phyloP scores from a whole-genome alignment of 306 rosid genomes.

The Prinsepia uniflora region DNA sequence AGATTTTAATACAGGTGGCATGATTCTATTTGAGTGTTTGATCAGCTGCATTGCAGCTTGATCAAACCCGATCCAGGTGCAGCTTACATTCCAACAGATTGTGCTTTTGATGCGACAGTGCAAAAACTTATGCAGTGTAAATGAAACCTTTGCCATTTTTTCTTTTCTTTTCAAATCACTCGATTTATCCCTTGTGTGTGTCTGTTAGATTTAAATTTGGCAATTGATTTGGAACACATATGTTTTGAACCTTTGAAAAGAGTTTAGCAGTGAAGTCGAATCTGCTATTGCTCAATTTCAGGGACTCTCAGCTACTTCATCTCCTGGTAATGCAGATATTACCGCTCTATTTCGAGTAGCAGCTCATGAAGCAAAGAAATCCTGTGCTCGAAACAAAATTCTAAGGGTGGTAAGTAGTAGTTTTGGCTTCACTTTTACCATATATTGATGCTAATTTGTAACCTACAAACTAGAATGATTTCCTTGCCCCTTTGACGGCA shows the following conservation, averaged over 20 bases:
- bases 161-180: neutral
- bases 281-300: constrained; percentile 57
- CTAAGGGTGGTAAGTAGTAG: constrained; percentile 63
- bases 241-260: constrained; percentile 58
- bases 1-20: too few species aligned
- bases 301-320: constrained; percentile 47
- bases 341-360: constrained; percentile 70
- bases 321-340: constrained; percentile 71
- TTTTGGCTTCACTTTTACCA: constrained; percentile 5
- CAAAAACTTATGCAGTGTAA: neutral
- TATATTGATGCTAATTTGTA: constrained; percentile 1
- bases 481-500: neutral
- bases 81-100: too few species aligned
- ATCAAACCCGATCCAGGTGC: too few species aligned
- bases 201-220: neutral
- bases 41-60: too few species aligned
- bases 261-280: constrained; percentile 72
- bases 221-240: neutral
- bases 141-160: neutral
- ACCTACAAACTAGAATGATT: neutral
- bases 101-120: too few species aligned
- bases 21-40: too few species aligned
- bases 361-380: constrained; percentile 80
- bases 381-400: constrained; percentile 60
- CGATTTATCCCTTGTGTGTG: neutral